These are phyloP conservation scores for Microdochium nivale DNA, from an alignment of 2,329 filamentous ascomycete species.

Conservation along the genomic window DNA sequence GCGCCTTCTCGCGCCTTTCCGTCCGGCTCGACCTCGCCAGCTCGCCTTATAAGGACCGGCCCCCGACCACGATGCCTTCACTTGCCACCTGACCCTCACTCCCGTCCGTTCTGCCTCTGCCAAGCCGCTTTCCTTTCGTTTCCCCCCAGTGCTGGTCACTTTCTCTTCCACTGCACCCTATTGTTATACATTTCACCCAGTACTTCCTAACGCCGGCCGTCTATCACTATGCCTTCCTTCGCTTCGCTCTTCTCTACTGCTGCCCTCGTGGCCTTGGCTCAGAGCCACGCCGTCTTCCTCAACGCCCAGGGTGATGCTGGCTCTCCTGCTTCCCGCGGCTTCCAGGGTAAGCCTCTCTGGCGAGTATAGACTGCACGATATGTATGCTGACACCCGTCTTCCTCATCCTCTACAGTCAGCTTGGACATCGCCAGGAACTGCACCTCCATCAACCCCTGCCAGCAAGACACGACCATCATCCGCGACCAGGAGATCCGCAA, in stretches of 20 bases:
- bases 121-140: slow-evolving; percentile 9
- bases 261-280: slow-evolving; percentile 24
- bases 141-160: slow-evolving; percentile 22
- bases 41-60: background rate
- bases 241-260: slow-evolving; percentile 22
- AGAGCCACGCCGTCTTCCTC: slow-evolving; percentile 38
- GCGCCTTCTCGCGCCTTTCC: no score
- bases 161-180: no score
- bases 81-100: background rate
- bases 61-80: background rate
- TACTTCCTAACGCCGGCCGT: slow-evolving; percentile 2
- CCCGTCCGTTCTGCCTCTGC: background rate
- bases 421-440: slow-evolving; percentile 51
- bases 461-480: slow-evolving; percentile 57
- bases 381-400: background rate
- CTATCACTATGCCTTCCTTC: slow-evolving; percentile 26
- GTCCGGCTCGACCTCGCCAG: no score
- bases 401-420: slow-evolving; percentile 29
- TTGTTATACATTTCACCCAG: background rate
- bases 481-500: slow-evolving; percentile 42
- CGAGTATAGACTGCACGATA: background rate
- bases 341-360: slow-evolving; percentile 27
- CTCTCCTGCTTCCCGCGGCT: slow-evolving; percentile 39
- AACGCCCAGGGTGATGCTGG: slow-evolving; percentile 34
- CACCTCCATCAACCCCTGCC: slow-evolving; percentile 55